These are phyloP conservation scores for Cydonia oblonga DNA, from an alignment of 331 rosid species.

Conservation along the genomic window DNA sequence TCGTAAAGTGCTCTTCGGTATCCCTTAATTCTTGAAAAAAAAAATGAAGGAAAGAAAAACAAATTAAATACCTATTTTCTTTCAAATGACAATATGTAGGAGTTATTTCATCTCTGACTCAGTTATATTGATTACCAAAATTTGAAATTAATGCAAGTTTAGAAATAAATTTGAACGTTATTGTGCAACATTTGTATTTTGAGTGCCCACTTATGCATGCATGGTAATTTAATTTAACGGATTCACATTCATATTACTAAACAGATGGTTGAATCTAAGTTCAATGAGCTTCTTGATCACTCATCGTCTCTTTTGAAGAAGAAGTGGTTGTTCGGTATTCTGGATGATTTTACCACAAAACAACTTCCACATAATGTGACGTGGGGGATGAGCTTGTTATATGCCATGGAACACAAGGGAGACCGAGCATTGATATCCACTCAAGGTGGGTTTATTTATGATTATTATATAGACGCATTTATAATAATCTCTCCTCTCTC, in stretches of 20 bases:
- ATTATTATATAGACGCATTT: not conserved
- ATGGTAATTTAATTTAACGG: not conserved
- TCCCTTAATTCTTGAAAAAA: not conserved
- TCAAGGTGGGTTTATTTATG: conserved; percentile 48
- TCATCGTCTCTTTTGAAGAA: conserved; percentile 61
- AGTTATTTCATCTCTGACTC: not conserved
- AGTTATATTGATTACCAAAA: not conserved
- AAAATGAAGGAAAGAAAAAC: not conserved
- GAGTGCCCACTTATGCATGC: not conserved
- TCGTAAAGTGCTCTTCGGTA: not conserved
- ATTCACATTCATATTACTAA: conserved; percentile 2
- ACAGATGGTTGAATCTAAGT: conserved; percentile 96
- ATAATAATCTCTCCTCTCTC: not conserved
- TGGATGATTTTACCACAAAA: conserved; percentile 88
- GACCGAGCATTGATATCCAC: conserved; percentile 72
- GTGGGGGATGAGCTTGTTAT: conserved; percentile 91
- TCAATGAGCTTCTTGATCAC: conserved; percentile 68
- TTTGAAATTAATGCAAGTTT: not conserved
- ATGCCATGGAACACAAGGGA: conserved; percentile 85
- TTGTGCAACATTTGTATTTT: not conserved
- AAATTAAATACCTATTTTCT: not conserved
- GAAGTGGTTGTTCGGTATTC: conserved; percentile 78
- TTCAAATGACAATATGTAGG: not conserved
- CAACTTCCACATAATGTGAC: conserved; percentile 98
- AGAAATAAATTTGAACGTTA: not conserved